A percentile compares a stretch with the other conserved stretches of the same genome.
Evolutionary conservation across 148 eudicot species (phyloP).

Genomic region (Nyssa sinensis): DNA sequence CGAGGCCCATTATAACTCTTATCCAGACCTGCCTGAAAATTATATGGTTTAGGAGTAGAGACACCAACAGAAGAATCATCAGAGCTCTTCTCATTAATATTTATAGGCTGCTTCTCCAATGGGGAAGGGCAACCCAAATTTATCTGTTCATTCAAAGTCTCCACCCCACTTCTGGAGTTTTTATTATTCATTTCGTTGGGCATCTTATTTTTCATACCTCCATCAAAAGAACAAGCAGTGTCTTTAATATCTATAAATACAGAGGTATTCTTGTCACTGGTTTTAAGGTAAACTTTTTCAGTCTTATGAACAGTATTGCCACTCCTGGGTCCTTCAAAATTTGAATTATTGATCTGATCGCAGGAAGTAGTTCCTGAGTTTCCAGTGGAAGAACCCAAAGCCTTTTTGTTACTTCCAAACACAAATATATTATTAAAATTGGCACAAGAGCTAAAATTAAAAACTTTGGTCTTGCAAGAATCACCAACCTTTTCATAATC

Average conservation of each 20-base stretch:
- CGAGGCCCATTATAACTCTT: slow-evolving; percentile 6
- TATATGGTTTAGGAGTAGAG: slow-evolving; percentile 28
- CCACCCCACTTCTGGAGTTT: slow-evolving; percentile 4
- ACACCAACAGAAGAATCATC: slow-evolving; percentile 7
- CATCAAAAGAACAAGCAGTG: slow-evolving; percentile 15
- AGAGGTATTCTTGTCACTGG: slow-evolving; percentile 23
- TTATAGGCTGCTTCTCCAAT: slow-evolving; percentile 14
- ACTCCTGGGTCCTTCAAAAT: slow-evolving; percentile 16
- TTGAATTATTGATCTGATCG: slow-evolving; percentile 17
- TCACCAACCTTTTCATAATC: slow-evolving; percentile 28
- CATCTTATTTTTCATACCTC: background rate
- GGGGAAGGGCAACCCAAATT: background rate
- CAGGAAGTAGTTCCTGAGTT: slow-evolving; percentile 22
- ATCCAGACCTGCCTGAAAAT: slow-evolving; percentile 21
- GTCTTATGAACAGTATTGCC: slow-evolving; percentile 20
- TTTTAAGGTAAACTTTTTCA: slow-evolving; percentile 14
- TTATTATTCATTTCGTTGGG: background rate
- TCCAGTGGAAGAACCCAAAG: slow-evolving; percentile 17
- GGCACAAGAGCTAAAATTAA: slow-evolving; percentile 12
- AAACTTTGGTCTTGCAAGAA: slow-evolving; percentile 8
- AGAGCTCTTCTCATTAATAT: slow-evolving; percentile 15
- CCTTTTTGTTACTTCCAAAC: slow-evolving; percentile 33
- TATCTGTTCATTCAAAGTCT: slow-evolving; percentile 5
- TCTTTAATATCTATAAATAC: slow-evolving; percentile 30
- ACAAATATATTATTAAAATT: slow-evolving; percentile 31